Base-by-base conservation (phyloP, 768 basidiomycete species). In the Pseudohyphozyma bogoriensis region DNA sequence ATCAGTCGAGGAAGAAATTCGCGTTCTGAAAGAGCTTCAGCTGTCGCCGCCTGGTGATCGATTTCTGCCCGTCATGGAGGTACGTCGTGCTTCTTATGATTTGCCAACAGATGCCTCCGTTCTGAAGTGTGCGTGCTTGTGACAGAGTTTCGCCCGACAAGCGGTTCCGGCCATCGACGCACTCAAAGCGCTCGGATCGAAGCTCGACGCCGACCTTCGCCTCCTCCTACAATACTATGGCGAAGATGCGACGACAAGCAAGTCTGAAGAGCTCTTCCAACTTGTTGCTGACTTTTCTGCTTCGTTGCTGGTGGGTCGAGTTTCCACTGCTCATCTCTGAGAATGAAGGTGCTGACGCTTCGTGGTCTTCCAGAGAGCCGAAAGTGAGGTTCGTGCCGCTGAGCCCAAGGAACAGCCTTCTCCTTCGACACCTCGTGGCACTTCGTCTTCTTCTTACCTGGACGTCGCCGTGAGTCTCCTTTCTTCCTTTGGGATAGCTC, bases 181-280 rank as follows among this genome's bases (percentile, higher is more conserved):
- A 0, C 73, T 96, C 46, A 78, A 79, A 69, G 78, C 79, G 26
- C 80, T 87, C 79, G 79, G 79, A 4, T 61, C 59, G 2, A 72
- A 79, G 3, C 73, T 93, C 24, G 80, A 83, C 26, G 72, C 68
- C 6, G 86, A 89, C 58, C 73, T 92, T 6, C 75, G 75, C 26
- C 78, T 78, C 4, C 63, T 90, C 29, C 74, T 87, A 10, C 59
- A 68, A 1, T 95, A 86, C 75, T 93, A 84, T 69, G 89, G 89
- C 8, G 89, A 93, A 71, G 78, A 78, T 55, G 80, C 82, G 2
- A 82, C 87, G 20, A 77, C 82, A 1, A 78, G 79, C 4, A 88
- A 85, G 68, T 81, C 86, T 0, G 91, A 92, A 71, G 85, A 87
- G 63, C 83, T 95, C 70, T 92, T 95, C 68, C 80, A 79, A 0